Conservation (phyloP, 2,329 filamentous ascomycete species). For the Sarocladium strictum region DNA sequence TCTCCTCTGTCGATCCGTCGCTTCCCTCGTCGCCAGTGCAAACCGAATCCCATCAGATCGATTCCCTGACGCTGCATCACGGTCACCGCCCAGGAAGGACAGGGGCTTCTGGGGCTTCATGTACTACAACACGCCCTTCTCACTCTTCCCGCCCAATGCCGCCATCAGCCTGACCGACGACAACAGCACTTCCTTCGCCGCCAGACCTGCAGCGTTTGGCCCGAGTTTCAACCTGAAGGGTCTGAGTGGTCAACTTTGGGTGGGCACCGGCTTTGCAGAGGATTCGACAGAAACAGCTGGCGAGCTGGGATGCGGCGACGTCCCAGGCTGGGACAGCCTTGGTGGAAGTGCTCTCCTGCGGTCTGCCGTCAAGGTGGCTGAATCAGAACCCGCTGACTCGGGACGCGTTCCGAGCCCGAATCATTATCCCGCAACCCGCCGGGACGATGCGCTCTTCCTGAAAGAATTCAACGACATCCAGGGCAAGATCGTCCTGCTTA, state of each 20-base stretch:
- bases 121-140: conserved; percentile 70
- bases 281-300: conserved; percentile 67
- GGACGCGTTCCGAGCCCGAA: background rate
- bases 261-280: conserved; percentile 85
- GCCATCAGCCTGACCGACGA: conserved; percentile 96
- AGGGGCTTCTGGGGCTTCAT: conserved; percentile 43
- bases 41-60: conserved; percentile 16
- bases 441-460: conserved; percentile 65
- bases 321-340: conserved; percentile 68
- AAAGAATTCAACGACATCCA: conserved; percentile 90
- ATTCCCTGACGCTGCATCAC: background rate
- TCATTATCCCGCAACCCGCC: background rate
- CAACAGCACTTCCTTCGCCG: conserved; percentile 95
- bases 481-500: conserved; percentile 87
- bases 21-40: conserved; percentile 23
- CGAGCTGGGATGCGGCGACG: conserved; percentile 91
- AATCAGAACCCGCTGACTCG: background rate
- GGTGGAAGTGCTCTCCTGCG: conserved; percentile 34
- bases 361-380: conserved; percentile 17
- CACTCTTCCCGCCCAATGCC: conserved; percentile 89
- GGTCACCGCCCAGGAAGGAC: background rate
- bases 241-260: conserved; percentile 85
- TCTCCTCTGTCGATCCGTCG: conserved; percentile 47
- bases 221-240: conserved; percentile 69
- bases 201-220: conserved; percentile 88